A percentile compares a stretch with the other conserved stretches of the same genome.
These are phyloP conservation scores for Leishmania arabica DNA, from an alignment of 208 protist species.

Conservation along the genomic window DNA sequence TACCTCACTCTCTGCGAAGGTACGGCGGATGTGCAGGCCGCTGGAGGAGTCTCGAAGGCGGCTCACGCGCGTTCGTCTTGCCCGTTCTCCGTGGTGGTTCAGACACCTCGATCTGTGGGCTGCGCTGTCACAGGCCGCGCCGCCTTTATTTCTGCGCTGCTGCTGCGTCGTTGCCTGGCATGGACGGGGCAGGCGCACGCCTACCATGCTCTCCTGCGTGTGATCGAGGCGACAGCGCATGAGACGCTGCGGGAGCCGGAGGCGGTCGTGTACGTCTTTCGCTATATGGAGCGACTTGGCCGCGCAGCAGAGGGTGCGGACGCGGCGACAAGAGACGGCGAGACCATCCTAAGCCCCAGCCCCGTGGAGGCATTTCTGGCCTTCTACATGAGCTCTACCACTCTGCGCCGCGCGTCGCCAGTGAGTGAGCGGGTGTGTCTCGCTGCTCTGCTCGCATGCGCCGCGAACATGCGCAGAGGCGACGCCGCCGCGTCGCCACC, in stretches of 20 bases:
- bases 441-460: conserved; percentile 28
- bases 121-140: not conserved
- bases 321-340: not conserved
- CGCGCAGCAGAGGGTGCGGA: conserved; percentile 1
- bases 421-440: conserved; percentile 24
- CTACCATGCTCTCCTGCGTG: conserved; percentile 24
- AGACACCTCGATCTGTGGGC: not conserved
- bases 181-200: conserved; percentile 21
- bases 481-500: not conserved
- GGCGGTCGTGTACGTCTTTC: conserved; percentile 26
- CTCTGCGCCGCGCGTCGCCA: conserved; percentile 20
- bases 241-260: conserved; percentile 27
- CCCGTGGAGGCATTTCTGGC: conserved; percentile 19
- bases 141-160: not conserved
- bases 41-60: not conserved
- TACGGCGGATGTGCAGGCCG: conserved; percentile 9
- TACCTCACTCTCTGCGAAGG: conserved; percentile 63
- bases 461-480: not conserved
- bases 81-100: not conserved
- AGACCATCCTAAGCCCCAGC: not conserved
- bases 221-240: conserved; percentile 27
- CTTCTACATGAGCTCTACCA: conserved; percentile 23
- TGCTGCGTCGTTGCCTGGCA: conserved; percentile 27
- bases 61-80: not conserved
- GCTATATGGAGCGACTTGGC: conserved; percentile 19